These are phyloP conservation scores for Kwoniella botswanensis DNA, from an alignment of 768 basidiomycete species.

Conservation along the genomic window DNA sequence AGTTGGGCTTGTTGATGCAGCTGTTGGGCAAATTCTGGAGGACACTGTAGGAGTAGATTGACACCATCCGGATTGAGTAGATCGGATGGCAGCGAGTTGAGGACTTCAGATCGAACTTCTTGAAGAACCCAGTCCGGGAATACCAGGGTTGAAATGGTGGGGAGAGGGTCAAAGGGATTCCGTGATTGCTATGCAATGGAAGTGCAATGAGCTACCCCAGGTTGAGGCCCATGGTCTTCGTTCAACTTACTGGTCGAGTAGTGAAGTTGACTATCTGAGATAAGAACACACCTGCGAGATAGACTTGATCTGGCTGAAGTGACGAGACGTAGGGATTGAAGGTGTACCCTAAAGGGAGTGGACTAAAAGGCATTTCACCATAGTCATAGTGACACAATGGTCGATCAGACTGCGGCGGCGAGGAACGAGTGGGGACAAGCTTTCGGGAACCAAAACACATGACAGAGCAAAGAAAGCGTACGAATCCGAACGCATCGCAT, in stretches of 20 bases:
- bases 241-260: not conserved
- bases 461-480: not conserved
- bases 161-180: not conserved
- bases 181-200: not conserved
- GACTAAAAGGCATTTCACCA: not conserved
- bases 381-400: not conserved
- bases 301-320: slow-evolving; percentile 2
- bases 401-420: too few relatives aligned
- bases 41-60: not conserved
- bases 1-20: not conserved
- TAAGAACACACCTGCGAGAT: slow-evolving; percentile 1
- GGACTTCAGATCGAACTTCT: not conserved
- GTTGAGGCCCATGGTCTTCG: not conserved
- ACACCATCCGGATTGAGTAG: not conserved
- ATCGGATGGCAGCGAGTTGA: not conserved
- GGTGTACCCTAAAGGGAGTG: not conserved
- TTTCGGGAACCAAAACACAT: slow-evolving; percentile 3
- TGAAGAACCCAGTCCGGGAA: slow-evolving; percentile 3
- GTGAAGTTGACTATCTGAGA: slow-evolving; percentile 3
- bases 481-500: too few relatives aligned
- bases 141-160: not conserved
- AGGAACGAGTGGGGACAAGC: not conserved
- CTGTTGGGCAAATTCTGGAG: slow-evolving; percentile 7
- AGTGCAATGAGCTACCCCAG: not conserved
- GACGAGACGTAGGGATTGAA: slow-evolving; percentile 2